A percentile compares a stretch with the other conserved stretches of the same genome.
Conservation (phyloP, 2,329 filamentous ascomycete genomes). For the Hortaea werneckii region DNA sequence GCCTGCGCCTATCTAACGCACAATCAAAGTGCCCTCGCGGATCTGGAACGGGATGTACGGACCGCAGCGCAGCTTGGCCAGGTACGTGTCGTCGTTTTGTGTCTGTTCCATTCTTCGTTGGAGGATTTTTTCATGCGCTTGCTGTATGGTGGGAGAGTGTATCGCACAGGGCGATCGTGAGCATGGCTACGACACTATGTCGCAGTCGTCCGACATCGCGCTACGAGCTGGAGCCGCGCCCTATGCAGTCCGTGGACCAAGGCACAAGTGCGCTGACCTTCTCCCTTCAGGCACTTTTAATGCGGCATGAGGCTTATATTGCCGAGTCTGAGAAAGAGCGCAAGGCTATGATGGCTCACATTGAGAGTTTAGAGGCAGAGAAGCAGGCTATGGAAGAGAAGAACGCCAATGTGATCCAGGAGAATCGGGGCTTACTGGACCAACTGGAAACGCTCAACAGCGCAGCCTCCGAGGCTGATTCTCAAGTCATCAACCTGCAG, state of each 20-base stretch:
- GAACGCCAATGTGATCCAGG: constrained; percentile 69
- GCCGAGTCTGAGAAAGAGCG: constrained; percentile 83
- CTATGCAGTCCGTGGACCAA: constrained; percentile 7
- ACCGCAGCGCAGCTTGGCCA: constrained; percentile 81
- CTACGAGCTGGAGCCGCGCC: constrained; percentile 1
- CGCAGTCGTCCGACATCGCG: too few relatives aligned
- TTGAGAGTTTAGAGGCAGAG: constrained; percentile 63
- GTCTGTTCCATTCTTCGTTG: neutral
- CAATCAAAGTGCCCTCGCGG: constrained; percentile 67
- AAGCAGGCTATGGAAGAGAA: constrained; percentile 60
- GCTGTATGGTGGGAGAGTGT: neutral
- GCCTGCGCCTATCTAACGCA: constrained; percentile 74
- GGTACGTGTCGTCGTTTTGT: constrained; percentile 43
- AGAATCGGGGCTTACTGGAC: constrained; percentile 71
- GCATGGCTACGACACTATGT: too few relatives aligned
- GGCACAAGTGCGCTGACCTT: constrained; percentile 55
- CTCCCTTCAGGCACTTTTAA: constrained; percentile 72
- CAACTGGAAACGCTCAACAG: constrained; percentile 78
- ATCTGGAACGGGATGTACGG: constrained; percentile 77
- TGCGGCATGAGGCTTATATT: constrained; percentile 90
- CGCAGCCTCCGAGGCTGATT: constrained; percentile 69
- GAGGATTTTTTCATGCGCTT: neutral
- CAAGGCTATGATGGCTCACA: constrained; percentile 57
- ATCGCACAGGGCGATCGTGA: neutral
- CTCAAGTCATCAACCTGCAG: constrained; percentile 66